Percentiles rank a stretch among this genome's conserved stretches.
These are phyloP conservation scores for Rhodotorula sphaerocarpa DNA, from an alignment of 768 basidiomycete species.

Conservation along the genomic window DNA sequence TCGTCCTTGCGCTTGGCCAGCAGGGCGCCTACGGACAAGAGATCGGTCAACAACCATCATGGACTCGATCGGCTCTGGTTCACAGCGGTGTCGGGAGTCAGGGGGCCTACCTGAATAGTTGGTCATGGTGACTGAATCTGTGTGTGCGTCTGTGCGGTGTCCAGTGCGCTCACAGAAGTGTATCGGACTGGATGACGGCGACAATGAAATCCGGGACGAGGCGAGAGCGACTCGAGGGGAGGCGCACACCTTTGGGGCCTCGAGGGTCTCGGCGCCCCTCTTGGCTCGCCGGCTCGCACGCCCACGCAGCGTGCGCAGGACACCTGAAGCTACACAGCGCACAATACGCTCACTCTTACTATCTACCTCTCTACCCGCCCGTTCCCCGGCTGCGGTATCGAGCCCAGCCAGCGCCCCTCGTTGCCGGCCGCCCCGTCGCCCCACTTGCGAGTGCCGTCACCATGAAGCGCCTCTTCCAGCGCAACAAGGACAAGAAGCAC, in stretches of 20 bases:
- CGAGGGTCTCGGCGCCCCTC: not conserved
- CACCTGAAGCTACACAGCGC: not conserved
- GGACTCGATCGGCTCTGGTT: too few relatives aligned
- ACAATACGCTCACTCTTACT: not conserved
- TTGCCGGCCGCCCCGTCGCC: not conserved
- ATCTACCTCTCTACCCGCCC: not conserved
- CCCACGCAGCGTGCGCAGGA: not conserved
- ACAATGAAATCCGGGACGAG: not conserved
- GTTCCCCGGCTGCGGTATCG: too few relatives aligned
- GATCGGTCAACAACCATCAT: not conserved
- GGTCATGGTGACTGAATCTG: not conserved
- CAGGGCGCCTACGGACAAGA: slow-evolving; percentile 6
- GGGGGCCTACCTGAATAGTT: not conserved
- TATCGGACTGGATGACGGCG: not conserved
- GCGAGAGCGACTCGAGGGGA: not conserved
- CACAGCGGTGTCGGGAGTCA: not conserved
- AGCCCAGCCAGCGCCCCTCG: not conserved
- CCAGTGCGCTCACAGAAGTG: too few relatives aligned
- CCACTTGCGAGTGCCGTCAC: not conserved
- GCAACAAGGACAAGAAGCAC: slow-evolving; percentile 1
- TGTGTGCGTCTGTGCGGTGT: too few relatives aligned
- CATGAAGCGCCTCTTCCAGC: slow-evolving; percentile 26
- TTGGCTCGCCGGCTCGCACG: not conserved
- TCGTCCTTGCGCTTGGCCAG: not conserved
- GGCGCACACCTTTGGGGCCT: not conserved